Conservation (phyloP, 768 basidiomycete species). For the Kwoniella bestiolae region DNA sequence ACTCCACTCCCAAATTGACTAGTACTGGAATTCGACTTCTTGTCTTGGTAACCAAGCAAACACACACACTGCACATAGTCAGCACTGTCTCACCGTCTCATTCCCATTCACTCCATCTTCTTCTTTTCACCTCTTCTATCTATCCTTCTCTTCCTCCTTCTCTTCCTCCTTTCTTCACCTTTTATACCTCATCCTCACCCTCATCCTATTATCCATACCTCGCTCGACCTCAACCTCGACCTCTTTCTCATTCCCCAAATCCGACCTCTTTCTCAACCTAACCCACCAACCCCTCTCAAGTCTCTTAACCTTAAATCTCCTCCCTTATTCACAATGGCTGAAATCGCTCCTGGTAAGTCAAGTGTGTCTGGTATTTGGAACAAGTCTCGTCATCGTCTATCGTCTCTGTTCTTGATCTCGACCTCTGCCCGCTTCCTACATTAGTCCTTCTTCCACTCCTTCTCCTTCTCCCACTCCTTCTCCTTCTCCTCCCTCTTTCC, state of each 20-base stretch:
- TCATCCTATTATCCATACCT: background rate
- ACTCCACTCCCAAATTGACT: constrained; percentile 5
- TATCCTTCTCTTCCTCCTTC: constrained; percentile 11
- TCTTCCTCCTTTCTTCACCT: constrained; percentile 17
- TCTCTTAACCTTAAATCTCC: constrained; percentile 4
- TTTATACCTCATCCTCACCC: constrained; percentile 9
- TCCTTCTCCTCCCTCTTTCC: background rate
- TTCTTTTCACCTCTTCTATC: constrained; percentile 1
- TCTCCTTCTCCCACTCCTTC: background rate
- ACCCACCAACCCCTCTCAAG: constrained; percentile 9
- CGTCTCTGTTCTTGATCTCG: background rate
- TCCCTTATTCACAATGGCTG: constrained; percentile 28
- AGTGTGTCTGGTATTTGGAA: background rate
- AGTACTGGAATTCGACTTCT: background rate
- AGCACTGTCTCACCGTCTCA: background rate
- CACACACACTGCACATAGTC: constrained; percentile 1
- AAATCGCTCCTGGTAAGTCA: constrained; percentile 29
- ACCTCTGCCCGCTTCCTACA: too few relatives aligned
- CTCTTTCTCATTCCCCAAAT: constrained; percentile 17
- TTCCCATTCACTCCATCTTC: background rate
- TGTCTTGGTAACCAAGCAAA: background rate
- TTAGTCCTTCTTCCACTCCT: background rate
- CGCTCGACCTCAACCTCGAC: constrained; percentile 12
- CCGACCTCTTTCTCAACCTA: constrained; percentile 1
- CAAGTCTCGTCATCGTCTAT: background rate